A percentile compares a stretch with the other conserved stretches of the same genome.
phyloP scores from a whole-genome alignment of 148 eudicot genomes.

The Rhododendron henanense region DNA sequence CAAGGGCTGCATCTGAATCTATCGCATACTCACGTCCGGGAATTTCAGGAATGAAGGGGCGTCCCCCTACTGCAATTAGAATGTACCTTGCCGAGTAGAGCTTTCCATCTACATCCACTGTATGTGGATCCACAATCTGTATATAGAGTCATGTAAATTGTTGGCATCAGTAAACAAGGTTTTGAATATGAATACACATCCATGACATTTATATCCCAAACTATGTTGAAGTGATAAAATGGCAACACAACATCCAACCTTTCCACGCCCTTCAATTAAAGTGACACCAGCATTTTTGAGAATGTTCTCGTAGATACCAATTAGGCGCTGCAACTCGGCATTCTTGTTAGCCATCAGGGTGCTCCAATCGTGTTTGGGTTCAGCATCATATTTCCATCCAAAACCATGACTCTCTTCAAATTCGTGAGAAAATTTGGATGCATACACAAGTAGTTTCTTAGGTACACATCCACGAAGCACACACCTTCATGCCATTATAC shows the following conservation, averaged over 20 bases:
- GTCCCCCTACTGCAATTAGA: slow-evolving; percentile 89
- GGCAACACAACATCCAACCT: slow-evolving; percentile 46
- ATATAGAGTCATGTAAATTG: slow-evolving; percentile 13
- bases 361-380: slow-evolving; percentile 96
- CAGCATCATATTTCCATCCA: slow-evolving; percentile 90
- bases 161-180: neutral
- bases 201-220: neutral
- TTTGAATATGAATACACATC: neutral
- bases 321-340: slow-evolving; percentile 89
- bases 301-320: slow-evolving; percentile 87
- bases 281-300: slow-evolving; percentile 71
- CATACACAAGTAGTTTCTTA: slow-evolving; percentile 84
- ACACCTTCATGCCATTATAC: slow-evolving; percentile 48
- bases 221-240: neutral
- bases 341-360: slow-evolving; percentile 94
- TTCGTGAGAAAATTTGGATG: slow-evolving; percentile 90
- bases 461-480: slow-evolving; percentile 99
- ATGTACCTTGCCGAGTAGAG: slow-evolving; percentile 79
- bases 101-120: slow-evolving; percentile 92
- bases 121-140: slow-evolving; percentile 95
- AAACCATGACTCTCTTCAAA: slow-evolving; percentile 92
- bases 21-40: slow-evolving; percentile 88
- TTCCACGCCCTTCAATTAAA: slow-evolving; percentile 94
- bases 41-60: slow-evolving; percentile 86
- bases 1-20: slow-evolving; percentile 95